Evolutionary conservation across 2,329 filamentous ascomycete species (phyloP).

Genomic region (Diaporthe velutina): DNA sequence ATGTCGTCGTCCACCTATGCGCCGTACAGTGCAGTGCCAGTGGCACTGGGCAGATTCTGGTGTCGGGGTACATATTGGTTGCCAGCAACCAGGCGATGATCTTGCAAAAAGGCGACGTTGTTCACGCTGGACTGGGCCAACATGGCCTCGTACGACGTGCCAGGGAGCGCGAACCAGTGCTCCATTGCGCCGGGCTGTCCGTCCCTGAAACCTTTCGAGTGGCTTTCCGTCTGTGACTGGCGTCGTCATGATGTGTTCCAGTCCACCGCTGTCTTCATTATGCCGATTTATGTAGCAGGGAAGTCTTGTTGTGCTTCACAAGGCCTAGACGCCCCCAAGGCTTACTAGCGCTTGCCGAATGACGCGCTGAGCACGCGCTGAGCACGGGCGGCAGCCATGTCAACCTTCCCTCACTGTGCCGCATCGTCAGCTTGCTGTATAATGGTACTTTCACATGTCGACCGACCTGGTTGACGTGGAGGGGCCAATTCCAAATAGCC

Average conservation of each 20-base stretch:
- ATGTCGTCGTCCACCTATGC: too few species aligned
- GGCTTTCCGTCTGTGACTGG: too few species aligned
- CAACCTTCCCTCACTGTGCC: slow-evolving; percentile 21
- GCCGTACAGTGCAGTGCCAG: neutral
- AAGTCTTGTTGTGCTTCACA: neutral
- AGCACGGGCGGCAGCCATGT: slow-evolving; percentile 7
- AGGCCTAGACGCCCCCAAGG: neutral
- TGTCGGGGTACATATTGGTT: slow-evolving; percentile 4
- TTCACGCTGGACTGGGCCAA: slow-evolving; percentile 9
- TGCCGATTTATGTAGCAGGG: too few species aligned
- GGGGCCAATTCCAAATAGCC: slow-evolving; percentile 12
- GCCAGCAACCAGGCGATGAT: slow-evolving; percentile 3
- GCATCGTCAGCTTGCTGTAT: slow-evolving; percentile 17
- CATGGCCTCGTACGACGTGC: neutral
- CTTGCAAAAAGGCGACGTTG: neutral
- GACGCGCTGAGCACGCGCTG: slow-evolving; percentile 21
- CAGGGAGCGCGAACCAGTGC: slow-evolving; percentile 4
- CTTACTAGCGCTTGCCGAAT: slow-evolving; percentile 23
- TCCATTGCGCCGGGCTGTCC: neutral
- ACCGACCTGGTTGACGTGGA: slow-evolving; percentile 1
- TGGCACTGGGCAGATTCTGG: neutral
- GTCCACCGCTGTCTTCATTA: too few species aligned
- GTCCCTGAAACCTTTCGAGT: too few species aligned
- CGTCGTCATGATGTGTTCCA: too few species aligned
- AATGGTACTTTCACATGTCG: neutral